A percentile compares a stretch with the other conserved stretches of the same genome.
phyloP scores from a whole-genome alignment of 208 protist species.

The Phytomonas sp. region DNA sequence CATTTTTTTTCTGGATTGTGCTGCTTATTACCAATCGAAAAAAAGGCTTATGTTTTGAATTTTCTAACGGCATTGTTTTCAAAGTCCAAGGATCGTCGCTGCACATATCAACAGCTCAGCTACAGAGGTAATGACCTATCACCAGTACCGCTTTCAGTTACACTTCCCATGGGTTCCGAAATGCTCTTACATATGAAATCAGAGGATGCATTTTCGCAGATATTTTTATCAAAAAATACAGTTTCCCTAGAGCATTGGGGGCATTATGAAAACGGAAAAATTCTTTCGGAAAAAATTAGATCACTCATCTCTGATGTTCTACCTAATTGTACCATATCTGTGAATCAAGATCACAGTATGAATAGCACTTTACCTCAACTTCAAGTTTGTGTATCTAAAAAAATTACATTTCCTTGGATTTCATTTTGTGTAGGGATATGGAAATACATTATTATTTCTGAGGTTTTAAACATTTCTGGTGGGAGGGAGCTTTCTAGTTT shows the following conservation, averaged over 20 bases:
- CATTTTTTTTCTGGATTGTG: slow-evolving; percentile 41
- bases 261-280: neutral
- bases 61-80: slow-evolving; percentile 56
- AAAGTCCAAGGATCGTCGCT: slow-evolving; percentile 69
- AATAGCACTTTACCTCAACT: neutral
- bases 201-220: neutral
- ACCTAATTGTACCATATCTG: neutral
- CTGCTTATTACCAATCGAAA: slow-evolving; percentile 5
- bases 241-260: neutral
- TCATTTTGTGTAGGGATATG: neutral
- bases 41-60: slow-evolving; percentile 38
- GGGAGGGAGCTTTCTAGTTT: slow-evolving; percentile 25
- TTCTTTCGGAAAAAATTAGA: neutral
- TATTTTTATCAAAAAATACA: neutral
- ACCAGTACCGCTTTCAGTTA: slow-evolving; percentile 1
- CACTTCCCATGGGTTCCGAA: neutral
- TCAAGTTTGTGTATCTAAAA: neutral
- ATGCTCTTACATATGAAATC: neutral
- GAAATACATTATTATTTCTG: slow-evolving; percentile 34
- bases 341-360: neutral
- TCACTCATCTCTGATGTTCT: neutral
- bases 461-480: slow-evolving; percentile 31
- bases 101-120: slow-evolving; percentile 56
- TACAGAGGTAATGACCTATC: neutral
- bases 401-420: neutral